A percentile compares a stretch with the other conserved stretches of the same genome.
Evolutionary conservation across 139 green algal genomes (phyloP).

Genomic region (Yamagishiella unicocca): DNA sequence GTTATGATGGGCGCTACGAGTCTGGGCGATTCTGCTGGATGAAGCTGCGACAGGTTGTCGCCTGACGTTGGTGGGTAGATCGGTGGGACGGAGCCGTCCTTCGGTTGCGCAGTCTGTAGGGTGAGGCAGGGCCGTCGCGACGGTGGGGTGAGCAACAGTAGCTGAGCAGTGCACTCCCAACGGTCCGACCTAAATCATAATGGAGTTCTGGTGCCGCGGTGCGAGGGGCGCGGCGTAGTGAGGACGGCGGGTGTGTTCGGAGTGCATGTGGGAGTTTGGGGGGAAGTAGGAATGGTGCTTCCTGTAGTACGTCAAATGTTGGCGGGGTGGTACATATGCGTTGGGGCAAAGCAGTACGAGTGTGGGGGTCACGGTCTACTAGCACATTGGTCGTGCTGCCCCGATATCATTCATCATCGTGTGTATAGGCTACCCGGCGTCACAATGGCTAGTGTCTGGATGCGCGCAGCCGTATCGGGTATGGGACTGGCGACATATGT

Average conservation of each 20-base stretch:
- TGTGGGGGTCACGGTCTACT: not conserved
- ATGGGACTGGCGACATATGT: too few species aligned
- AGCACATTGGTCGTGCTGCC: not conserved
- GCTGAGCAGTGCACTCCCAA: too few species aligned
- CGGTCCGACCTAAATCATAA: too few species aligned
- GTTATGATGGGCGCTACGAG: not conserved
- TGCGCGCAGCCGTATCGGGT: too few species aligned
- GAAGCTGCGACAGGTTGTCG: not conserved
- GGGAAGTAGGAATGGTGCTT: not conserved
- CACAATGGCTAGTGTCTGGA: too few species aligned
- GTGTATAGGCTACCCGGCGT: too few species aligned
- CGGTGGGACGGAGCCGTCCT: not conserved
- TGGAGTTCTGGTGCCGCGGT: too few species aligned
- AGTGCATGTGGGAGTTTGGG: slow-evolving; percentile 3
- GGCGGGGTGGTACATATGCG: slow-evolving; percentile 5
- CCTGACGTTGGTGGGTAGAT: not conserved
- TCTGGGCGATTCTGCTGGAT: slow-evolving; percentile 4
- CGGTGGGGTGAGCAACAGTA: not conserved
- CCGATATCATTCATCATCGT: not conserved
- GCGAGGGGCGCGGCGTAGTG: too few species aligned
- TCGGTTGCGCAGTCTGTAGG: not conserved
- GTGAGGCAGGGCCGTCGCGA: not conserved
- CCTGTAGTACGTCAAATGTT: not conserved
- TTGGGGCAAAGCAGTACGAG: not conserved
- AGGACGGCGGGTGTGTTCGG: not conserved